Conservation (phyloP, 2,329 filamentous ascomycete genomes). For the Colletotrichum lupini region DNA sequence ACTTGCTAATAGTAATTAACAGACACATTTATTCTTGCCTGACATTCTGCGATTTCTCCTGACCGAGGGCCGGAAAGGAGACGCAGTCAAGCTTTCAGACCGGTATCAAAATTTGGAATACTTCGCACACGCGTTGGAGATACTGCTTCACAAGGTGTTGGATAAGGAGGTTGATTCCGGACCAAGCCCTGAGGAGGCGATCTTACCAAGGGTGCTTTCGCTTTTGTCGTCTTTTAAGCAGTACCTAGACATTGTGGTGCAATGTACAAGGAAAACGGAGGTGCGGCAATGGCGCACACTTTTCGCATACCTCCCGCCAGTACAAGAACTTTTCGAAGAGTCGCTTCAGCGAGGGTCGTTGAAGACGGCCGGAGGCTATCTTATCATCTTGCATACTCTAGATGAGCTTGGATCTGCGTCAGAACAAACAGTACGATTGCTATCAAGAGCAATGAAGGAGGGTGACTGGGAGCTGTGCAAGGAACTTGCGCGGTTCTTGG, state of each 20-base stretch:
- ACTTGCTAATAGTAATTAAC: conserved; percentile 51
- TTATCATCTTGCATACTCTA: conserved; percentile 91
- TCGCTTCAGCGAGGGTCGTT: conserved; percentile 85
- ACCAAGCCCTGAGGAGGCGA: conserved; percentile 70
- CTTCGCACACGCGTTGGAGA: conserved; percentile 91
- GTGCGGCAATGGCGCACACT: conserved; percentile 94
- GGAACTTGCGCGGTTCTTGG: conserved; percentile 93
- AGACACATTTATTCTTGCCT: conserved; percentile 94
- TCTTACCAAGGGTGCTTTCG: conserved; percentile 72
- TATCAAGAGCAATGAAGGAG: conserved; percentile 83
- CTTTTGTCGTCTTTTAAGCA: conserved; percentile 79
- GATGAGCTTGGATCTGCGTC: conserved; percentile 76
- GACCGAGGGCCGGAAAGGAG: conserved; percentile 78
- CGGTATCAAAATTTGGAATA: conserved; percentile 91
- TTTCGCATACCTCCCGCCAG: conserved; percentile 90
- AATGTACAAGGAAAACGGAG: conserved; percentile 97
- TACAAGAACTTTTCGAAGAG: conserved; percentile 93
- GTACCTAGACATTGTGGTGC: conserved; percentile 94
- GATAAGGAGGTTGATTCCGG: conserved; percentile 90
- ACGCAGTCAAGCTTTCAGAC: conserved; percentile 83
- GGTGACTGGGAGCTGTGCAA: conserved; percentile 96
- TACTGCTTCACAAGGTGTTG: conserved; percentile 90
- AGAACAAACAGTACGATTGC: conserved; percentile 82
- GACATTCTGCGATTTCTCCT: conserved; percentile 86
- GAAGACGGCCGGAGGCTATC: conserved; percentile 95